phyloP scores from a whole-genome alignment of 2,329 filamentous ascomycete species.

The Alternaria atra region DNA sequence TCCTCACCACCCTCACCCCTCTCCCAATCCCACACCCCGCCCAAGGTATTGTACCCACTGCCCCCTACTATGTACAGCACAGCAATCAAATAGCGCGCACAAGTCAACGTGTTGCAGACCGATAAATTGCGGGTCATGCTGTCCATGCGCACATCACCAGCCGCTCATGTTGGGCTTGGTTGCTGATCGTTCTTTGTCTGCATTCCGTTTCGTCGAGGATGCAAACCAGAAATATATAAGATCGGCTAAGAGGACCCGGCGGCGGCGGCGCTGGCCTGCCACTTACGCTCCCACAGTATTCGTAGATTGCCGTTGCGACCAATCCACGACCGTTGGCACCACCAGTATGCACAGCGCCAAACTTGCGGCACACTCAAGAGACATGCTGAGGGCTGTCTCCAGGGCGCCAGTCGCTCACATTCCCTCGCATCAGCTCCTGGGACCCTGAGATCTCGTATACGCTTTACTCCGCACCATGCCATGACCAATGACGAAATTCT shows the following conservation, averaged over 20 bases:
- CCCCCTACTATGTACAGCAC: background rate
- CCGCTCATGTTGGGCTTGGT: constrained; percentile 23
- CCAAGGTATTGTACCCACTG: background rate
- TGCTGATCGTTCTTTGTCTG: constrained; percentile 33
- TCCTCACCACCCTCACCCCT: background rate
- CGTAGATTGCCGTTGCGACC: constrained; percentile 11
- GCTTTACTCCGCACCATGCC: constrained; percentile 8
- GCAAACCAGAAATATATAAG: constrained; percentile 27
- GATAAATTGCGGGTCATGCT: constrained; percentile 18
- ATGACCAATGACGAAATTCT: constrained; percentile 18
- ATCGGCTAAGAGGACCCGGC: constrained; percentile 44
- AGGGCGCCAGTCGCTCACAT: background rate
- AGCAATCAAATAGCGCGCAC: constrained; percentile 5
- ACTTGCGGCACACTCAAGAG: background rate
- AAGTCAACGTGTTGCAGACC: constrained; percentile 5
- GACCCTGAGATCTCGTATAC: background rate
- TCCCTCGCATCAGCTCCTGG: background rate
- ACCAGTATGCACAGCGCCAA: background rate
- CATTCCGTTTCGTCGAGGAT: constrained; percentile 20
- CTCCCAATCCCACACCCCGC: background rate
- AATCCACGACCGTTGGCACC: constrained; percentile 2
- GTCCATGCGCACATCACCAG: constrained; percentile 25
- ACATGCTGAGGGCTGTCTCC: background rate
- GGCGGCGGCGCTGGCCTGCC: constrained; percentile 20
- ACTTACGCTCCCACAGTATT: constrained; percentile 14